phyloP scores from a whole-genome alignment of 2,329 filamentous ascomycete genomes.

The Neoarthrinium moseri region DNA sequence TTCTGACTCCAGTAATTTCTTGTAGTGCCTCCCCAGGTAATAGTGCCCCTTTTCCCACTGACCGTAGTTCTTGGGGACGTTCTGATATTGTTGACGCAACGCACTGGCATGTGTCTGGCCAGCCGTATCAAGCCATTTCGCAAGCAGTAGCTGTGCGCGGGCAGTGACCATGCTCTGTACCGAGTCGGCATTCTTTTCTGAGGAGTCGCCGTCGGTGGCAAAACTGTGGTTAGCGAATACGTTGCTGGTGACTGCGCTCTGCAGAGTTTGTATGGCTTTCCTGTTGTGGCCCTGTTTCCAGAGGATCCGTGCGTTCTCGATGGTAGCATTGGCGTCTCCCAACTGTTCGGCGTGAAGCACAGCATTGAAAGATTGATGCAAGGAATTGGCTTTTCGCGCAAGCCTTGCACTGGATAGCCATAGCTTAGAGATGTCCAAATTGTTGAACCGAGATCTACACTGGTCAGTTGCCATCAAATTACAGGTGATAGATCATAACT shows the following conservation, averaged over 20 bases:
- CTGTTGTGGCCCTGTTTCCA: slow-evolving; percentile 93
- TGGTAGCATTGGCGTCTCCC: slow-evolving; percentile 82
- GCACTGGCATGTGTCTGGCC: slow-evolving; percentile 85
- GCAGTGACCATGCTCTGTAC: slow-evolving; percentile 65
- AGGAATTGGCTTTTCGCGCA: slow-evolving; percentile 80
- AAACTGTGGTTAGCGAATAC: slow-evolving; percentile 60
- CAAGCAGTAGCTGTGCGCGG: slow-evolving; percentile 81
- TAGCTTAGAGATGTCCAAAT: slow-evolving; percentile 73
- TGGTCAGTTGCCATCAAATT: slow-evolving; percentile 17
- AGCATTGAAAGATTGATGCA: slow-evolving; percentile 88
- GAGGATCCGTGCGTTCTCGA: slow-evolving; percentile 88
- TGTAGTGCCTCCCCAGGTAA: slow-evolving; percentile 94
- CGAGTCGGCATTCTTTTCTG: slow-evolving; percentile 38
- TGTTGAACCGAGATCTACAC: slow-evolving; percentile 57
- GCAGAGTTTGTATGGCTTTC: slow-evolving; percentile 89
- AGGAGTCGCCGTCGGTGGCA: slow-evolving; percentile 33
- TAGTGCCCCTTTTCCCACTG: slow-evolving; percentile 98
- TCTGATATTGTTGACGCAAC: slow-evolving; percentile 78
- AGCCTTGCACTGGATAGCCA: slow-evolving; percentile 87
- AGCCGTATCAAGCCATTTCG: slow-evolving; percentile 95
- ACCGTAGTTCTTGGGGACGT: slow-evolving; percentile 67
- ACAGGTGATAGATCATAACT: slow-evolving; percentile 22
- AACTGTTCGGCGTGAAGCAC: slow-evolving; percentile 85
- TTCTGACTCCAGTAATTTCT: slow-evolving; percentile 90
- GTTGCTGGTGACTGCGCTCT: slow-evolving; percentile 80